Evolutionary conservation across 805 yeast genomes (phyloP).

Genomic region (Metschnikowia sp.): DNA sequence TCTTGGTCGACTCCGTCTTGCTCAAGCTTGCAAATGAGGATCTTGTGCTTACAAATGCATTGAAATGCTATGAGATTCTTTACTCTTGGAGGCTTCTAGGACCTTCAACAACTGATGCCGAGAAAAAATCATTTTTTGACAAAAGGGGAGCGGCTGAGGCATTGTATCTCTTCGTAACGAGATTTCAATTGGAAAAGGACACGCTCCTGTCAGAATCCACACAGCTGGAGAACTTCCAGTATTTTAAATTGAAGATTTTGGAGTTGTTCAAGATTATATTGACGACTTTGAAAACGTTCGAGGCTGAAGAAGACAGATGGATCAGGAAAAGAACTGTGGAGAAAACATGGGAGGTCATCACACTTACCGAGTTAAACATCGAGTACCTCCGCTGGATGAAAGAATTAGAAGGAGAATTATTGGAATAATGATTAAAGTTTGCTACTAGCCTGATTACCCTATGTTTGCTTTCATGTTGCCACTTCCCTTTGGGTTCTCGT

Average conservation of each 20-base stretch:
- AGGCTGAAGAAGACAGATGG: conserved; percentile 37
- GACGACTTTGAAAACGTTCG: conserved; percentile 35
- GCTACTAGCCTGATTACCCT: conserved; percentile 22
- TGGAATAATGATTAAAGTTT: no score
- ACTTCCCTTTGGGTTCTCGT: conserved; percentile 79
- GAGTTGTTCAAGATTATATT: conserved; percentile 41
- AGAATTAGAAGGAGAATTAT: conserved; percentile 27
- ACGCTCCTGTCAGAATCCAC: conserved; percentile 14
- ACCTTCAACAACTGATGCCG: not conserved
- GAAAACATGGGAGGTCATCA: conserved; percentile 20
- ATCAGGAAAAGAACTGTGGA: conserved; percentile 22
- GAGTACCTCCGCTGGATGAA: conserved; percentile 38
- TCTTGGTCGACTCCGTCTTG: conserved; percentile 32
- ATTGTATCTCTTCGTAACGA: conserved; percentile 34
- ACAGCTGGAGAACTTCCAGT: conserved; percentile 25
- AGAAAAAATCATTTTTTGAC: conserved; percentile 16
- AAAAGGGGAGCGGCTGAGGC: conserved; percentile 45
- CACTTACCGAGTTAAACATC: conserved; percentile 26
- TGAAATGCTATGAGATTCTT: conserved; percentile 35
- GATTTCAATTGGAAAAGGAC: conserved; percentile 29
- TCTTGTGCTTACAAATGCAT: conserved; percentile 26
- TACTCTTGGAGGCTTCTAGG: conserved; percentile 39
- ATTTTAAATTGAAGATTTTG: conserved; percentile 36
- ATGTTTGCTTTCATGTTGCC: conserved; percentile 69
- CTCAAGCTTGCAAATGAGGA: conserved; percentile 32